Evolutionary conservation across 2,329 filamentous ascomycete species (phyloP).

Genomic region (Incumbomyces delicatus): DNA sequence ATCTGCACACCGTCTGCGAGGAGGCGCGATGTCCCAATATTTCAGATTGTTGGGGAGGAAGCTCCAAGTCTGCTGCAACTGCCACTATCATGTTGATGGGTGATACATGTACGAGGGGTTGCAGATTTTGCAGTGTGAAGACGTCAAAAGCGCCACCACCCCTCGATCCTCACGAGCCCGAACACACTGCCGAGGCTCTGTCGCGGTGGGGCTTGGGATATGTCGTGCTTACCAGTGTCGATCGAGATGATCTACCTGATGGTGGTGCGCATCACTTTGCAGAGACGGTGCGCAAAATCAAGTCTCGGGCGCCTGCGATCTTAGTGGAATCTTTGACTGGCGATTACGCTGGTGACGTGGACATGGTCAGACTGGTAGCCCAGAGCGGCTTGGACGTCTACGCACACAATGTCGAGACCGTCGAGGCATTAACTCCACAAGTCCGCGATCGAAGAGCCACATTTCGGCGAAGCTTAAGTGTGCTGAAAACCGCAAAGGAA

Average conservation of each 20-base stretch:
- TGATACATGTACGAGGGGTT: conserved; percentile 92
- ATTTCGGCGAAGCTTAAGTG: conserved; percentile 73
- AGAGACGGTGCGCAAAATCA: conserved; percentile 89
- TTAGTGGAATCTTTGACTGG: conserved; percentile 50
- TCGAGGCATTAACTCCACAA: conserved; percentile 78
- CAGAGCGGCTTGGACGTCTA: conserved; percentile 87
- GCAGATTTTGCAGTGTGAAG: conserved; percentile 95
- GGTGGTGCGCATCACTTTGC: conserved; percentile 84
- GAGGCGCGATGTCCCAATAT: conserved; percentile 97
- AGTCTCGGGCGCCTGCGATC: conserved; percentile 53
- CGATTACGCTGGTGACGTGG: conserved; percentile 74
- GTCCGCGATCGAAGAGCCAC: conserved; percentile 84
- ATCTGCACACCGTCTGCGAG: conserved; percentile 92
- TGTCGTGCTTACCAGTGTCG: conserved; percentile 86
- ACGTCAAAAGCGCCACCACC: conserved; percentile 67
- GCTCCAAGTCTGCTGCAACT: conserved; percentile 77
- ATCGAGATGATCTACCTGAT: conserved; percentile 84
- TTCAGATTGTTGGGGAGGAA: conserved; percentile 93
- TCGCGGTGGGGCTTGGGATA: conserved; percentile 90
- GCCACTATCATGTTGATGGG: conserved; percentile 99
- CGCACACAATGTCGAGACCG: conserved; percentile 94
- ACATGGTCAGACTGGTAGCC: conserved; percentile 79
- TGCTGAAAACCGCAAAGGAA: conserved; percentile 73
- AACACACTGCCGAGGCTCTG: conserved; percentile 90
- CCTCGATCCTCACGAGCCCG: conserved; percentile 89